Base-by-base conservation (phyloP, 2,329 filamentous ascomycete species). In the Hansfordia pulvinata region DNA sequence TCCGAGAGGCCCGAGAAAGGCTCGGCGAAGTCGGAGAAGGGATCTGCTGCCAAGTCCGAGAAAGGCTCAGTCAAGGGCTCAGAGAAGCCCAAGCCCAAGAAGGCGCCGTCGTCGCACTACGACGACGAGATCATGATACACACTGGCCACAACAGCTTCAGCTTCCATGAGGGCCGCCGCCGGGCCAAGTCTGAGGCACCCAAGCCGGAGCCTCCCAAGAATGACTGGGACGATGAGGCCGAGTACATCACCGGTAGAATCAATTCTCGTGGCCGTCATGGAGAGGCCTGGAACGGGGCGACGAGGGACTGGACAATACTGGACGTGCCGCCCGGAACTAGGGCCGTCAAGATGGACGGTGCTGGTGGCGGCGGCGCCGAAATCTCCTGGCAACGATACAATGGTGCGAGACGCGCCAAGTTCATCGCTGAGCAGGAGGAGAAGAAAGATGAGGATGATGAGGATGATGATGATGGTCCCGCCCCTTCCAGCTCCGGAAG, bases 271-370 rank as follows among this genome's bases (percentile, higher is more conserved):
- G 74, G 70, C 12, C 70, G 69, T 34, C 67, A 76, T 42, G 79
- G 78, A 27, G 82, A 88, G 50, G 80, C 77, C 13, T 74, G 66
- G 47, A 69, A 79, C 40, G 80, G 81, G 27, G 74, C 71, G 11
- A 84, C 78, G 19, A 74, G 70, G 36, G 78, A 74, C 42, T 92
- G 84, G 82, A 66, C 71, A 28, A 79, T 92, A 35, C 67, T 93
- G 19, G 83, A 92, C 50, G 76, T 92, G 20, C 83, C 82, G 2
- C 80, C 83, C 1, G 83, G 83, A 31, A 88, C 82, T 0, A 77
- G 82, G 54, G 70, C 77, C 20, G 76, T 90, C n/a, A 68, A 69
- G 28, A 78, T 90, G 76, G 80, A 90, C 38, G 81, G 82, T 28
- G 63, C 71, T 14, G 81, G 81, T 12, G 80, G 79, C 25, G 78